Conservation (phyloP, 805 yeast species). For the Ogataea degrootiae region DNA sequence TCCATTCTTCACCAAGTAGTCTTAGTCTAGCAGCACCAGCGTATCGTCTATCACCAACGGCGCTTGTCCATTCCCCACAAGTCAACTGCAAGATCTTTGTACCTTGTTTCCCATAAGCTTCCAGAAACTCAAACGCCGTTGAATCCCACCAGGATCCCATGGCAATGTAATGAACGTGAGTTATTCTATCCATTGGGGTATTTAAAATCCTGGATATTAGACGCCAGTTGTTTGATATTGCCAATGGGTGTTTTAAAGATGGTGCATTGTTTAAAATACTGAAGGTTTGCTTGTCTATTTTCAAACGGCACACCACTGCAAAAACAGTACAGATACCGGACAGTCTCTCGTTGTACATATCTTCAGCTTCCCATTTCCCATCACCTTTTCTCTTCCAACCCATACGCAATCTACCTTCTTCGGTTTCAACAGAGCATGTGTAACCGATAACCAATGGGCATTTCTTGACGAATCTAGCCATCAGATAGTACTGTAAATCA, state of each 20-base stretch:
- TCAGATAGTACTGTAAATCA: slow-evolving; percentile 49
- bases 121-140: slow-evolving; percentile 50
- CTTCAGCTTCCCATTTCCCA: slow-evolving; percentile 53
- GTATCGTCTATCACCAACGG: slow-evolving; percentile 45
- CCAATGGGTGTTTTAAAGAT: slow-evolving; percentile 46
- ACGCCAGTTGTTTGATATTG: slow-evolving; percentile 59
- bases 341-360: slow-evolving; percentile 76
- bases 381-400: slow-evolving; percentile 69
- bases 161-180: slow-evolving; percentile 67
- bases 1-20: slow-evolving; percentile 80
- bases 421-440: slow-evolving; percentile 70
- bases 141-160: slow-evolving; percentile 93
- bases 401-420: slow-evolving; percentile 76
- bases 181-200: slow-evolving; percentile 41
- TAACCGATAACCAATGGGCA: slow-evolving; percentile 88
- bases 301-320: slow-evolving; percentile 62
- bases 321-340: slow-evolving; percentile 82
- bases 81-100: slow-evolving; percentile 49
- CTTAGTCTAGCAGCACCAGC: slow-evolving; percentile 78
- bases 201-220: slow-evolving; percentile 72
- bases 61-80: slow-evolving; percentile 48
- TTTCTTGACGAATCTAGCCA: slow-evolving; percentile 84
- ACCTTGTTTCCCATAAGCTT: slow-evolving; percentile 66
- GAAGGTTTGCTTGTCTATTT: slow-evolving; percentile 19
- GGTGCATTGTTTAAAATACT: background rate